Base-by-base conservation (phyloP, 371 early-diverging fungal genomes). In the Syncephalastrum contaminatum region DNA sequence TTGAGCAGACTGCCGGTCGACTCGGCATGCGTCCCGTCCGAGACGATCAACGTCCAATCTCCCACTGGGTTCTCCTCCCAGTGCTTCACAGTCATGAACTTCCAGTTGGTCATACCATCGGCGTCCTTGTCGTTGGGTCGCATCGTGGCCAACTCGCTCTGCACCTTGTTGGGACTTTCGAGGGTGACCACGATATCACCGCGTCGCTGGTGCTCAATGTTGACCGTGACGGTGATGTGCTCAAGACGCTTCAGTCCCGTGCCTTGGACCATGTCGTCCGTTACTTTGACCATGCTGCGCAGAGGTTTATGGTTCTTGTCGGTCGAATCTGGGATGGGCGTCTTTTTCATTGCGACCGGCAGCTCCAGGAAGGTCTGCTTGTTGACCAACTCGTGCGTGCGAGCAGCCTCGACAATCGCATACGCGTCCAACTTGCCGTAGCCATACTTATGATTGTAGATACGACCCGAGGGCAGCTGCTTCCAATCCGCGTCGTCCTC, bases 81-180 rank as follows among this genome's bases (percentile, higher is more conserved):
- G 60, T 97, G 97, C 73, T 90, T 93, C 30, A 97, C 95, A 40
- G 84, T 84, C 93, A 94, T 94, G 53, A 97, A 91, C n/a, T 91
- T 94, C 97, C 98, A 97, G 59, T 89, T 80, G 15, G 42, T n/a
- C 42, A 94, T 90, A 7, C 99, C 99, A n/a, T 64, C 67, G 4
- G 59, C 55, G 66, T 81, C 79, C 18, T 50, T 61, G 64, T 98
- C 99, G 22, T 56, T 57, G 10, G 63, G 76, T 13, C 99, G 70
- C 27, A 75, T 58, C 0, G 86, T 81, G 0, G 87, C 91, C 46
- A 98, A 67, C 45, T 84, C 64, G 14, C 91, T 89, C 21, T 73
- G 74, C 14, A 90, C 69, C 2, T 79, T 71, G 18, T 72, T 52
- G 0, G 98, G 98, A 36, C 89, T 88, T 16, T 73, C 78, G 41